Conservation (phyloP, 495 filamentous ascomycete genomes). For the Apiosordaria backusii region DNA sequence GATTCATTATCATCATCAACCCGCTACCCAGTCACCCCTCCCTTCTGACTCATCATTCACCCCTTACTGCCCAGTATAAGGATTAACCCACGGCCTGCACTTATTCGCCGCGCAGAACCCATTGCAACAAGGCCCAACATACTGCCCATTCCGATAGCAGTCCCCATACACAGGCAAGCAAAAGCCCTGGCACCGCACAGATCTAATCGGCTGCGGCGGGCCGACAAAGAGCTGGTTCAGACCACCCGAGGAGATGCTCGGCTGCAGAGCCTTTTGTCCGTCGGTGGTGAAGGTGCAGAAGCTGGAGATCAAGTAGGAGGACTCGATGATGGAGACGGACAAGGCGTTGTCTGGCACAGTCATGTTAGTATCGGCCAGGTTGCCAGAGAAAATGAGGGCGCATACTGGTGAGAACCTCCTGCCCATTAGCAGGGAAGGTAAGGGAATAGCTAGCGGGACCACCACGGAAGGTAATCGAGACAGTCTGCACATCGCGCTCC, state of each 20-base stretch:
- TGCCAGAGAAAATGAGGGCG: neutral
- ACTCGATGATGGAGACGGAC: constrained; percentile 29
- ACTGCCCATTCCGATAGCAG: constrained; percentile 29
- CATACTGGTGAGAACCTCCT: constrained; percentile 24
- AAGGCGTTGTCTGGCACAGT: constrained; percentile 24
- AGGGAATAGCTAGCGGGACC: constrained; percentile 28
- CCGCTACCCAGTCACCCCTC: too few species aligned
- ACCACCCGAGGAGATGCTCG: constrained; percentile 23
- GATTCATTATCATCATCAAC: too few species aligned
- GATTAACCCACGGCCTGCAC: constrained; percentile 29
- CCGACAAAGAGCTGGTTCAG: constrained; percentile 29
- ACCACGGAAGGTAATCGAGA: constrained; percentile 30
- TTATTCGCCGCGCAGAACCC: constrained; percentile 33
- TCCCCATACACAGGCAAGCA: constrained; percentile 27
- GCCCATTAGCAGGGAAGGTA: constrained; percentile 31
- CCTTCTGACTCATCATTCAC: neutral
- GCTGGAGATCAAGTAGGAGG: constrained; percentile 30
- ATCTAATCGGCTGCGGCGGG: constrained; percentile 28
- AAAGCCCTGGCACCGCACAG: constrained; percentile 28
- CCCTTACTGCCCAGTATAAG: neutral
- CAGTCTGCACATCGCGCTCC: constrained; percentile 24
- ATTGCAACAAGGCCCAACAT: constrained; percentile 29
- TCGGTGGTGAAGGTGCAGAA: constrained; percentile 28
- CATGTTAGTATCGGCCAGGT: neutral
- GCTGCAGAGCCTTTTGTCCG: constrained; percentile 14